Percentiles rank a stretch among this genome's conserved stretches.
Conservation (phyloP, 2,329 filamentous ascomycete species). For the Trichoderma sp. region DNA sequence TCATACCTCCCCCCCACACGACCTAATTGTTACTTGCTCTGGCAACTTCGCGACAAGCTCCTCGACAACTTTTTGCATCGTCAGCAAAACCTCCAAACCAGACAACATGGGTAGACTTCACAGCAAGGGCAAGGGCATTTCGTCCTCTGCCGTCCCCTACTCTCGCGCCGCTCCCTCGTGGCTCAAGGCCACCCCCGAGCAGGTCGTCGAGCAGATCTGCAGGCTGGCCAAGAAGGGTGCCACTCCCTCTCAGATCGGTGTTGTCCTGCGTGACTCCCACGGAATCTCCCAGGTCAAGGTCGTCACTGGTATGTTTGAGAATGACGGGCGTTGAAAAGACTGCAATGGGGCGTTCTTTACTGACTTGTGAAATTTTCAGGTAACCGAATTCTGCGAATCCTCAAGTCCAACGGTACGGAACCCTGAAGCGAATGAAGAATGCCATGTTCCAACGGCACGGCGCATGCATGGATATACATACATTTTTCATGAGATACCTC, state of each 20-base stretch:
- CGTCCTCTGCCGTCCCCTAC: conserved; percentile 92
- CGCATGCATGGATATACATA: conserved; percentile 29
- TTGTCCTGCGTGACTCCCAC: conserved; percentile 96
- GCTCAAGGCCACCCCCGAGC: conserved; percentile 98
- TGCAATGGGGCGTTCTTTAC: conserved; percentile 23
- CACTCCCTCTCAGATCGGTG: conserved; percentile 98
- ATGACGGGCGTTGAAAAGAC: background rate
- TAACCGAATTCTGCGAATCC: conserved; percentile 99
- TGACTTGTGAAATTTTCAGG: conserved; percentile 55
- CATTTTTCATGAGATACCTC: conserved; percentile 29
- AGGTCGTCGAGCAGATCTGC: conserved; percentile 98
- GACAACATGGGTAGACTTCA: conserved; percentile 94
- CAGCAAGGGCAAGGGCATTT: conserved; percentile 99
- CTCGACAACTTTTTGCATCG: conserved; percentile 31
- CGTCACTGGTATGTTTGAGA: conserved; percentile 72
- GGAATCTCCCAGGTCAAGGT: conserved; percentile 97
- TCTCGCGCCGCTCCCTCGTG: conserved; percentile 87
- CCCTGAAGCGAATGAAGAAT: conserved; percentile 31
- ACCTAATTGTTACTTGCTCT: conserved; percentile 20
- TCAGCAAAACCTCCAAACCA: conserved; percentile 39
- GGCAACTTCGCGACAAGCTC: conserved; percentile 28
- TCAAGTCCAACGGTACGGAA: conserved; percentile 92
- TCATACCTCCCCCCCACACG: conserved; percentile 40
- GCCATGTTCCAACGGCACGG: conserved; percentile 14
- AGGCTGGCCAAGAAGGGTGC: conserved; percentile 99